Percentiles rank a stretch among this genome's conserved stretches.
Evolutionary conservation across 257 asterid genomes (phyloP).

Genomic region (Ballota nigra): DNA sequence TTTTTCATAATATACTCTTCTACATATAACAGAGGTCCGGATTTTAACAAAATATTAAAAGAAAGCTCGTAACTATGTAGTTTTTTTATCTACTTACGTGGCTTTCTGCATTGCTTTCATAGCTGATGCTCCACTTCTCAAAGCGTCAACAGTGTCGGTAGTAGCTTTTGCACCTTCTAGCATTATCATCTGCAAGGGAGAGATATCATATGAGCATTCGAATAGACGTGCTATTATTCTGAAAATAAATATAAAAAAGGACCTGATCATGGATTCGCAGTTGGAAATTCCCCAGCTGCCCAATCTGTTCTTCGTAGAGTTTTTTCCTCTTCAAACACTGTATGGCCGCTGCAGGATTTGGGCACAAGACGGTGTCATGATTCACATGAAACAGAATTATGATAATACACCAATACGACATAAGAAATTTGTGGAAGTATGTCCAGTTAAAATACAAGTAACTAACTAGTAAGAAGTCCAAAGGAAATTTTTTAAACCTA

Average conservation of each 20-base stretch:
- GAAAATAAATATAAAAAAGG: background rate
- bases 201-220: background rate
- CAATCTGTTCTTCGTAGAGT: conserved; percentile 81
- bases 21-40: background rate
- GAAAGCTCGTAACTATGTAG: background rate
- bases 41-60: background rate
- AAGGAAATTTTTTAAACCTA: background rate
- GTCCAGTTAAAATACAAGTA: background rate
- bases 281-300: conserved; percentile 71
- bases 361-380: background rate
- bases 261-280: conserved; percentile 94
- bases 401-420: background rate
- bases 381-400: too few species aligned
- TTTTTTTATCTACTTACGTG: conserved; percentile 44
- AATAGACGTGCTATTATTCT: background rate
- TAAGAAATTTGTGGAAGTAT: background rate
- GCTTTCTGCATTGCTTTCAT: conserved; percentile 78
- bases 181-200: conserved; percentile 52
- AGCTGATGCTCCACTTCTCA: conserved; percentile 69
- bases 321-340: conserved; percentile 86
- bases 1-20: background rate
- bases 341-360: conserved; percentile 67
- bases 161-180: conserved; percentile 82
- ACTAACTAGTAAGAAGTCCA: background rate
- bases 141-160: conserved; percentile 65